Evolutionary conservation across 768 basidiomycete genomes (phyloP).

Genomic region (Chlorophyllum brunneum): DNA sequence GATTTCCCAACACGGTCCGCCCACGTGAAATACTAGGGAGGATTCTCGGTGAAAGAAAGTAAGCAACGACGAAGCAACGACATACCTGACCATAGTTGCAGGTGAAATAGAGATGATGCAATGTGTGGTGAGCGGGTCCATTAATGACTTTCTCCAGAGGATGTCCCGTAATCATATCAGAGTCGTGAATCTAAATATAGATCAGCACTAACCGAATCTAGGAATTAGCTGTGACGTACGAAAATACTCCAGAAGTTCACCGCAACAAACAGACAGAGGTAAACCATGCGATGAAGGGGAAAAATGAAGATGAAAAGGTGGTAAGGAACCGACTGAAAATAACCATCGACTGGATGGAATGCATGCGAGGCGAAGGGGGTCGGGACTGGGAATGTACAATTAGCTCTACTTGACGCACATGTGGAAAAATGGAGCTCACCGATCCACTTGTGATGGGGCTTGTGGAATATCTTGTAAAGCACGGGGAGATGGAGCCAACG

Average conservation of each 20-base stretch:
- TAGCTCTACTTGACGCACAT: conserved; percentile 1
- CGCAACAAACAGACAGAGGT: conserved; percentile 82
- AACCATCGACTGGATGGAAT: conserved; percentile 96
- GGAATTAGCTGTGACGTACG: conserved; percentile 38
- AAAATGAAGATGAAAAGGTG: conserved; percentile 89
- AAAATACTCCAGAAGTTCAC: conserved; percentile 96
- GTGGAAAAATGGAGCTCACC: conserved; percentile 44
- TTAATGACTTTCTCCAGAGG: conserved; percentile 88
- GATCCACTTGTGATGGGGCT: conserved; percentile 99
- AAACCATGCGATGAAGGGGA: conserved; percentile 83
- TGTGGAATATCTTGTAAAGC: conserved; percentile 90
- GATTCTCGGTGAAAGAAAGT: conserved; percentile 13
- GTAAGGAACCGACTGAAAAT: conserved; percentile 90
- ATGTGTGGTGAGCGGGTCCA: conserved; percentile 96
- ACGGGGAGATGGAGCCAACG: conserved; percentile 80
- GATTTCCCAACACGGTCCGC: conserved; percentile 81
- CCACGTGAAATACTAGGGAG: conserved; percentile 90
- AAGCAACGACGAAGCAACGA: conserved; percentile 11
- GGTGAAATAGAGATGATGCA: conserved; percentile 96
- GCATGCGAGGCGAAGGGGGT: conserved; percentile 98
- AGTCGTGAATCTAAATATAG: conserved; percentile 82
- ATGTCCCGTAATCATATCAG: conserved; percentile 96
- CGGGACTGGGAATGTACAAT: conserved; percentile 56
- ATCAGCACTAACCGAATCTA: not conserved
- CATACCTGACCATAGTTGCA: conserved; percentile 90